phyloP scores from a whole-genome alignment of 306 rosid genomes.

The Glycine tomentella region DNA sequence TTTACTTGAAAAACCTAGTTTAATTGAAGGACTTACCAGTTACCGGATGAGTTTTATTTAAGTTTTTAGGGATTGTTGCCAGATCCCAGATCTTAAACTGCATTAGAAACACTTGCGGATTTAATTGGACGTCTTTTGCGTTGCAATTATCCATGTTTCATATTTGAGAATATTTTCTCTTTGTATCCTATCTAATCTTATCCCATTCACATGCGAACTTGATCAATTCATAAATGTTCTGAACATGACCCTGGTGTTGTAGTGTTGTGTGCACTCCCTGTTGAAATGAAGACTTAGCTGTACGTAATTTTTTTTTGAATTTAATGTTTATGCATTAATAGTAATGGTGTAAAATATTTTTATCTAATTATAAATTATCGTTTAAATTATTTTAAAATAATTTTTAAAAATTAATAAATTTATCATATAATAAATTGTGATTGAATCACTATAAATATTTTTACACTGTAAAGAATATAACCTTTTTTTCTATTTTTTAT shows the following conservation, averaged over 20 bases:
- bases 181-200: neutral
- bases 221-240: constrained; percentile 14
- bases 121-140: neutral
- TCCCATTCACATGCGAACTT: neutral
- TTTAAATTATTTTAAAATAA: too few species aligned
- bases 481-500: too few species aligned
- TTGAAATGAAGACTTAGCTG: neutral
- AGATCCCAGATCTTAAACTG: neutral
- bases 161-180: neutral
- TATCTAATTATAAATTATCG: too few species aligned
- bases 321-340: too few species aligned
- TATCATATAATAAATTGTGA: too few species aligned
- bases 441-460: too few species aligned
- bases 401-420: too few species aligned
- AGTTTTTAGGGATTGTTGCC: neutral
- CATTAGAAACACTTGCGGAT: neutral
- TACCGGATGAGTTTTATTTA: neutral
- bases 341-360: too few species aligned
- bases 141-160: neutral
- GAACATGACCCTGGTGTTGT: neutral
- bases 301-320: neutral
- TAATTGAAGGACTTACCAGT: neutral
- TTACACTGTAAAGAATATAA: too few species aligned
- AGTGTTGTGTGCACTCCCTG: neutral
- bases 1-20: neutral